Conservation (phyloP, 2,329 filamentous ascomycete species). For the Lizonia empirigonia region DNA sequence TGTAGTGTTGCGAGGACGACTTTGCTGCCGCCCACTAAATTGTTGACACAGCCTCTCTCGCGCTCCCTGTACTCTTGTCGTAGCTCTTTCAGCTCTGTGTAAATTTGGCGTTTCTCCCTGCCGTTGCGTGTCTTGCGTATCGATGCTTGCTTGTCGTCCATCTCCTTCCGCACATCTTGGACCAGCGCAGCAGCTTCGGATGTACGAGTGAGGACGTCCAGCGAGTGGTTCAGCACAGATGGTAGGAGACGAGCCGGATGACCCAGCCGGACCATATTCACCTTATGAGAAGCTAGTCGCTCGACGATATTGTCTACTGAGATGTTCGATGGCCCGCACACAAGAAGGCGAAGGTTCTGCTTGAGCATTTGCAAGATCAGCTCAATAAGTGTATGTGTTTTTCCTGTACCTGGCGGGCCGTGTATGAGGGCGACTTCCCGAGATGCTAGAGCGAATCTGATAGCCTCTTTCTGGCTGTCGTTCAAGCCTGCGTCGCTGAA, state of each 20-base stretch:
- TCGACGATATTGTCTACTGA: constrained; percentile 99
- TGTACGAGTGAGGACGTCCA: constrained; percentile 88
- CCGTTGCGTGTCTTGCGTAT: constrained; percentile 86
- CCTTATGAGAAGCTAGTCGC: constrained; percentile 79
- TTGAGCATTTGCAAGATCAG: constrained; percentile 88
- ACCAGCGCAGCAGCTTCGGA: constrained; percentile 90
- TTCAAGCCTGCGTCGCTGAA: constrained; percentile 65
- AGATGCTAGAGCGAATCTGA: constrained; percentile 81
- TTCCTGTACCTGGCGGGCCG: constrained; percentile 93
- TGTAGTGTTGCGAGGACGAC: constrained; percentile 93
- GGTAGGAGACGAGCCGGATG: constrained; percentile 91
- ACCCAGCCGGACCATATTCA: constrained; percentile 86
- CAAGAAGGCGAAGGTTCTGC: constrained; percentile 74
- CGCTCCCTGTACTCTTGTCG: constrained; percentile 87
- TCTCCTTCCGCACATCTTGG: constrained; percentile 85
- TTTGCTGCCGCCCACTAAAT: constrained; percentile 75
- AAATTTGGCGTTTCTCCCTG: constrained; percentile 79
- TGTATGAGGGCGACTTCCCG: constrained; percentile 88
- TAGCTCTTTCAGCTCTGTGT: constrained; percentile 81
- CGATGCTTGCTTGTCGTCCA: constrained; percentile 88
- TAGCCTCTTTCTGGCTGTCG: constrained; percentile 66
- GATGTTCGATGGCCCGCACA: constrained; percentile 97
- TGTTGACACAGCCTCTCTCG: constrained; percentile 79
- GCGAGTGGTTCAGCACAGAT: constrained; percentile 83
- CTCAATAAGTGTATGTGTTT: constrained; percentile 95